Evolutionary conservation across 169 alveolate species (phyloP), one percentile per base, ranked within the genome.

Genomic region (Plasmodium berghei): DNA sequence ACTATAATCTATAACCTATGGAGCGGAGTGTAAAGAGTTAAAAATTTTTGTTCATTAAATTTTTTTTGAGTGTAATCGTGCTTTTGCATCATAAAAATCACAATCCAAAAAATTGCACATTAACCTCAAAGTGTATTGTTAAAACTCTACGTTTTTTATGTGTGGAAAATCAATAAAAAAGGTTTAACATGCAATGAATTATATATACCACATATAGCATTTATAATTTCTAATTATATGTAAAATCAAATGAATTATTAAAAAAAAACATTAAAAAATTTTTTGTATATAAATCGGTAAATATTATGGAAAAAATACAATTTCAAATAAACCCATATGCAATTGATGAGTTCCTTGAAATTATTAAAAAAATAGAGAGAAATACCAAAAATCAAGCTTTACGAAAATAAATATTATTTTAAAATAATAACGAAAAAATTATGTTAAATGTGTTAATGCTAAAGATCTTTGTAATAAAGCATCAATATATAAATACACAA

Each of bases 341-440:
- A 63, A 34, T 49, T 70, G 48, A 26, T 49, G 28, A n/a, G 46
- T 67, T 40, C 52, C 61, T 42, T 77, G 28, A 77, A 77, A 64
- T 40, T 45, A 40, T 34, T 77, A 77, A 77, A 77, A 77, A 24
- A 69, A 20, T 77, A 56, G 46, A 54, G 45, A 61, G 52, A 24
- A 77, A 45, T 20, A 62, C n/a, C 42, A 64, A 75, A 77, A 58
- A 74, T 59, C 49, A 74, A 75, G 64, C 61, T 75, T 75, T 28
- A 63, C 46, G 72, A 66, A 77, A 77, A 34, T 16, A 75, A 45
- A 45, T 77, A 59, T 64, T 64, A 52, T 49, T 77, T 77, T 5
- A 77, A 77, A 77, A 64, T 34, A 58, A 45, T 64, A 61, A 55
- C 16, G 28, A 46, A 62, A 62, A 75, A 75, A 34, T 62, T 62